These are phyloP conservation scores for Auriscalpium orientale DNA, from an alignment of 768 basidiomycete genomes.

Conservation along the genomic window DNA sequence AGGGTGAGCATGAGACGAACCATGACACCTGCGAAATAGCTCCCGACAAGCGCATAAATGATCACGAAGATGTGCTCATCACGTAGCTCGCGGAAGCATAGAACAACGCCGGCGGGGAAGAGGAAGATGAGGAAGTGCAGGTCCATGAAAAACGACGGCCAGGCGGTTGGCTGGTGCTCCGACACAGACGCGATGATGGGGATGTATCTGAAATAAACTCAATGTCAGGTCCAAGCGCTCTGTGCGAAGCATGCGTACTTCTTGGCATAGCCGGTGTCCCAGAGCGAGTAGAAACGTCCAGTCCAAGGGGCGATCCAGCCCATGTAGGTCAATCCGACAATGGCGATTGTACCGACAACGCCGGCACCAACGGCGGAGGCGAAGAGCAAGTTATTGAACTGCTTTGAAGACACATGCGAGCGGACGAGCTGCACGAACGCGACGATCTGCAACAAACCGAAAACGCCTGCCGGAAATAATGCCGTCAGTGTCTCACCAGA, in stretches of 20 bases:
- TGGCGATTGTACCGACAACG: conserved; percentile 60
- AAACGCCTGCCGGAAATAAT: conserved; percentile 57
- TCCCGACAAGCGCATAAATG: conserved; percentile 91
- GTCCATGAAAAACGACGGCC: conserved; percentile 99
- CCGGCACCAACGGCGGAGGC: conserved; percentile 63
- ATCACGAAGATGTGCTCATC: conserved; percentile 99
- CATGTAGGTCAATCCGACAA: conserved; percentile 80
- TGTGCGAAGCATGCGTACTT: conserved; percentile 46
- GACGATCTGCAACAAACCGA: conserved; percentile 92
- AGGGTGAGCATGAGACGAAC: conserved; percentile 97
- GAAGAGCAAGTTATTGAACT: conserved; percentile 80
- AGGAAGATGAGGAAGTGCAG: conserved; percentile 95
- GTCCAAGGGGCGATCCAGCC: conserved; percentile 99
- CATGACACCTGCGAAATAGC: conserved; percentile 99
- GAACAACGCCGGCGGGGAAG: conserved; percentile 92
- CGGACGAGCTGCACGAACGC: conserved; percentile 88
- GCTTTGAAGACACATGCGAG: conserved; percentile 82
- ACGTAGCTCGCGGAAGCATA: conserved; percentile 89
- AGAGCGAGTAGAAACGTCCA: conserved; percentile 98
- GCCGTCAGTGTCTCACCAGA: not conserved
- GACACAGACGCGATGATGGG: conserved; percentile 99
- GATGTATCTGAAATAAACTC: conserved; percentile 56
- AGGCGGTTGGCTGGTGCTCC: conserved; percentile 98
- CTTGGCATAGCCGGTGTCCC: conserved; percentile 99
- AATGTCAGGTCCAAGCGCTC: conserved; percentile 5